Percentiles rank a stretch among this genome's conserved stretches.
Conservation (phyloP, 805 yeast genomes). For the Suhomyces prunicola region DNA sequence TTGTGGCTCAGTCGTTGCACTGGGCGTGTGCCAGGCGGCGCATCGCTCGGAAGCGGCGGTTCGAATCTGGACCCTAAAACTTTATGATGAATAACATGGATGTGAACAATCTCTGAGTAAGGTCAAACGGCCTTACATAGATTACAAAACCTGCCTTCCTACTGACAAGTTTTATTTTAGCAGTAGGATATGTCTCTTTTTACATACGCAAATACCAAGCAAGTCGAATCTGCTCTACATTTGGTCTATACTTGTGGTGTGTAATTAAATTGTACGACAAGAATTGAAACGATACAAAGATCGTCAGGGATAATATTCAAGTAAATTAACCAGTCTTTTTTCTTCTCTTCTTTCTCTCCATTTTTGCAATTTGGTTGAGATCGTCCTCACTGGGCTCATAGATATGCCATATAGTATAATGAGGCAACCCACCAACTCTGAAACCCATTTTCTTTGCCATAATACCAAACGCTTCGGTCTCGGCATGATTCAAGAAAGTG, state of each 20-base stretch:
- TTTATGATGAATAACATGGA: slow-evolving; percentile 45
- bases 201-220: no score
- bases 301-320: background rate
- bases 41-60: slow-evolving; percentile 9
- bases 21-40: background rate
- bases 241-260: background rate
- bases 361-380: slow-evolving; percentile 60
- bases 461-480: slow-evolving; percentile 84
- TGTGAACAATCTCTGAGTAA: slow-evolving; percentile 51
- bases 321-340: slow-evolving; percentile 1
- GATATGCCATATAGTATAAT: slow-evolving; percentile 93
- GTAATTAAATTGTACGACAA: background rate
- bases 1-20: slow-evolving; percentile 2
- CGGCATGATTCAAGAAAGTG: slow-evolving; percentile 81
- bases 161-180: slow-evolving; percentile 28
- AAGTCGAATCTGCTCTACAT: background rate
- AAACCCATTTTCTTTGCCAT: slow-evolving; percentile 77
- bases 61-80: slow-evolving; percentile 18
- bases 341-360: slow-evolving; percentile 61
- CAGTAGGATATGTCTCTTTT: background rate
- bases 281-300: background rate
- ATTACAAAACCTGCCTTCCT: slow-evolving; percentile 52
- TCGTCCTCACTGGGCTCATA: slow-evolving; percentile 89
- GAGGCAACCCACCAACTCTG: slow-evolving; percentile 83
- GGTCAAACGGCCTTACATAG: slow-evolving; percentile 38